phyloP scores from a whole-genome alignment of 805 yeast genomes.

The Pichia phayaonensis region DNA sequence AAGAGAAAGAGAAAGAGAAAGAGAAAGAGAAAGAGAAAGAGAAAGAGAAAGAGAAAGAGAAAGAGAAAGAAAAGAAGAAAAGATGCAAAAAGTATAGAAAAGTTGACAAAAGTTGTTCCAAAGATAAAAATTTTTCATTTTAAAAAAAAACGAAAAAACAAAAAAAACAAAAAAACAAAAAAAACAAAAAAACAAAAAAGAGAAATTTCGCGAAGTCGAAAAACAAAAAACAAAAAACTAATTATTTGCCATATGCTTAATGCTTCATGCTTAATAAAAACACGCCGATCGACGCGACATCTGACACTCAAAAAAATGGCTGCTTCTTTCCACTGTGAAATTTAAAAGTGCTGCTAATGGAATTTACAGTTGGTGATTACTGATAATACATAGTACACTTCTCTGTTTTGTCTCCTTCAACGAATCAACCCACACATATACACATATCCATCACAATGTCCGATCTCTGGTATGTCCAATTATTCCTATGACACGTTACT shows the following conservation, averaged over 20 bases:
- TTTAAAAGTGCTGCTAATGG: background rate
- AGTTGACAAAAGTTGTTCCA: background rate
- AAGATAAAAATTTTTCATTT: background rate
- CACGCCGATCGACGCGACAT: background rate
- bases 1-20: background rate
- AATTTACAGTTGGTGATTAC: no score
- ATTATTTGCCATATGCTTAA: no score
- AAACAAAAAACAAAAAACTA: no score
- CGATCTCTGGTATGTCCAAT: constrained; percentile 63
- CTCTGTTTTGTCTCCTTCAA: background rate
- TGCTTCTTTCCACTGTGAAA: background rate
- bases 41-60: background rate
- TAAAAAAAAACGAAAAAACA: background rate
- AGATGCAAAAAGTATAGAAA: background rate
- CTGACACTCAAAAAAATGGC: background rate
- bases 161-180: background rate
- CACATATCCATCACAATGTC: constrained; percentile 39
- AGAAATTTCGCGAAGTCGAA: no score
- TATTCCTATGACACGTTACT: background rate
- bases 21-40: background rate
- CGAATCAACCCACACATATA: constrained; percentile 10
- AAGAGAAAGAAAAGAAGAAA: background rate
- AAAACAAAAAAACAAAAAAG: no score
- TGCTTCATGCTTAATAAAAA: no score
- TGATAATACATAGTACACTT: background rate